Conservation (phyloP, 345 rosid species). For the Populus davidiana region DNA sequence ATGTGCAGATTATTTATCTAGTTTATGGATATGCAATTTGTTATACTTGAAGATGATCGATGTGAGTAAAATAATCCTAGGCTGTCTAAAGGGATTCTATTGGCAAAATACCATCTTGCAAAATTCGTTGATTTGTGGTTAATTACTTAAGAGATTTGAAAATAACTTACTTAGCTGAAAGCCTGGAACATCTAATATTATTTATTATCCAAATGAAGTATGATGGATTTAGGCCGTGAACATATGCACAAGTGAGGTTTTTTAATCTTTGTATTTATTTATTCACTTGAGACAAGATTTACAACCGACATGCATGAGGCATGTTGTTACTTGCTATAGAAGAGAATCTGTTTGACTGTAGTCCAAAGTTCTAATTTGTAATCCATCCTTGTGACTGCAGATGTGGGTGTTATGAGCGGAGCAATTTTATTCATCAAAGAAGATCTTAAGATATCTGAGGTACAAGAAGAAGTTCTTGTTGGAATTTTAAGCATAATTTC, state of each 20-base stretch:
- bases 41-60: too few relatives aligned
- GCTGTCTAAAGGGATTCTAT: too few relatives aligned
- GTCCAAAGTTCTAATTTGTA: not conserved
- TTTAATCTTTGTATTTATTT: not conserved
- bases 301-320: not conserved
- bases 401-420: conserved; percentile 35
- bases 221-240: not conserved
- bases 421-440: conserved; percentile 28
- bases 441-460: conserved; percentile 28
- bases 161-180: too few relatives aligned
- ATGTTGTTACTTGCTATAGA: not conserved
- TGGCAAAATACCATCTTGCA: too few relatives aligned
- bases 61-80: too few relatives aligned
- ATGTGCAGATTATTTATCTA: not conserved
- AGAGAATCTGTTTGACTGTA: too few relatives aligned
- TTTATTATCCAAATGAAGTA: too few relatives aligned
- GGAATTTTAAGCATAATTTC: conserved; percentile 31
- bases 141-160: too few relatives aligned
- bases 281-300: not conserved
- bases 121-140: too few relatives aligned
- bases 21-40: not conserved
- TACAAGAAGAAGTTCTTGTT: conserved; percentile 23
- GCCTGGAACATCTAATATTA: too few relatives aligned
- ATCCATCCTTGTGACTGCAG: conserved; percentile 1
- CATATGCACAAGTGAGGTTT: not conserved